Base-by-base conservation (phyloP, 1,284 basidiomycete species). In the Papiliotrema terrestris region DNA sequence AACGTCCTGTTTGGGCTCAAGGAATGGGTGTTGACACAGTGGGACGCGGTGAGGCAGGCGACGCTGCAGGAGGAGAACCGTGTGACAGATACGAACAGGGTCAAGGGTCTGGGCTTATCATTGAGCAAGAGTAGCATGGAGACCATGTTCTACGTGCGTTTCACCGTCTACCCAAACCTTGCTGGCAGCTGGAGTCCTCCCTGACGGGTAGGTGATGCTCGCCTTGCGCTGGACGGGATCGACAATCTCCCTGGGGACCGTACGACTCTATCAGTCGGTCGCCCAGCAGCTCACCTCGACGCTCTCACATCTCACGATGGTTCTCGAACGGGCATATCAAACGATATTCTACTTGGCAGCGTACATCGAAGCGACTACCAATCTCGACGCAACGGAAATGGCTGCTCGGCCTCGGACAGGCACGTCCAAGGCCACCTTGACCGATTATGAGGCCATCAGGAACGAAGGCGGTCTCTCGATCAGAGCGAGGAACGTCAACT, bases 311-410 rank as follows among this genome's bases (percentile, higher is more conserved):
- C 71, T 89, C 55, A 67, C 84, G 25, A 81, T 82, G 43, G 86
- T 84, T 6, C 69, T 80, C 23, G 82, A 83, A 55, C 84, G 85
- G 83, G 83, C 84, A 20, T 89, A 86, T 64, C 89, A 91, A 70
- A 82, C 84, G 17, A 81, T 90, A 39, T 91, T 91, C 75, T 78
- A 88, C 58, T 85, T 91, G 83, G 86, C 86, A 42, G 88, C 89
- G 8, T 91, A 88, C 68, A 85, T 83, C 62, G 86, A 86, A 39
- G 84, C 85, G 44, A 83, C 83, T 77, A 81, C 83, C 56, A 76
- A 89, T 55, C 82, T 84, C 25, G 56, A 36, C 32, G 38, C 50
- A 22, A 29, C 82, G 49, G 79, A 83, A 49, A 66, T 69, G 15
- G 42, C 25, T 20, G 42, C 35, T 17, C 46, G 41, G 5, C n/a